phyloP scores from a whole-genome alignment of 805 yeast species.

The Kodamaea kakaduensis region DNA sequence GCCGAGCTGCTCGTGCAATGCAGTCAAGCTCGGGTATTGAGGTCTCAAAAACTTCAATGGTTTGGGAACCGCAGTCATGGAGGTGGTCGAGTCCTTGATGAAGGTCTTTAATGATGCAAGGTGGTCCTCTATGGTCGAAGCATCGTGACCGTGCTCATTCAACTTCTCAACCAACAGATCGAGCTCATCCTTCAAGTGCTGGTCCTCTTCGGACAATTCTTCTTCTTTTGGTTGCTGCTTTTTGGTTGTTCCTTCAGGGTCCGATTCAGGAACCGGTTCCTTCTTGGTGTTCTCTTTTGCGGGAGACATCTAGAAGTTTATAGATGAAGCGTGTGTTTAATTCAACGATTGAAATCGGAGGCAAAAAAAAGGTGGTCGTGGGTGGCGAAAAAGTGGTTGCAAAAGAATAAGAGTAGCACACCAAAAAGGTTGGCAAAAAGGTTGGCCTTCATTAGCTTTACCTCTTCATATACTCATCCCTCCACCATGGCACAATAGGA shows the following conservation, averaged over 20 bases:
- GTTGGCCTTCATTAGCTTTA: too few relatives aligned
- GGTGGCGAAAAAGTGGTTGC: neutral
- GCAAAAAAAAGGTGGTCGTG: slow-evolving; percentile 1
- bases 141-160: slow-evolving; percentile 44
- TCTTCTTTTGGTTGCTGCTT: slow-evolving; percentile 49
- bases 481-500: too few relatives aligned
- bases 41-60: slow-evolving; percentile 95
- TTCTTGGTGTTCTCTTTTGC: slow-evolving; percentile 7
- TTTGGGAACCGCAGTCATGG: slow-evolving; percentile 99
- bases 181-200: slow-evolving; percentile 77
- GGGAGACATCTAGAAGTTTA: slow-evolving; percentile 10
- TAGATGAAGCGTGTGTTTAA: too few relatives aligned
- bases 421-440: too few relatives aligned
- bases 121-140: slow-evolving; percentile 53
- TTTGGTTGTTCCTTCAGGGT: slow-evolving; percentile 9
- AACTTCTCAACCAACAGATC: slow-evolving; percentile 83
- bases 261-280: slow-evolving; percentile 6
- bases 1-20: slow-evolving; percentile 66
- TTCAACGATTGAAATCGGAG: neutral
- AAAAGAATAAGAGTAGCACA: too few relatives aligned
- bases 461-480: too few relatives aligned
- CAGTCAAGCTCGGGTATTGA: slow-evolving; percentile 65
- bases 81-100: slow-evolving; percentile 89
- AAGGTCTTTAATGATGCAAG: slow-evolving; percentile 67
- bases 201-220: slow-evolving; percentile 91